These are phyloP conservation scores for Geranomyces variabilis DNA, from an alignment of 192 early-diverging fungal genomes.

Conservation along the genomic window DNA sequence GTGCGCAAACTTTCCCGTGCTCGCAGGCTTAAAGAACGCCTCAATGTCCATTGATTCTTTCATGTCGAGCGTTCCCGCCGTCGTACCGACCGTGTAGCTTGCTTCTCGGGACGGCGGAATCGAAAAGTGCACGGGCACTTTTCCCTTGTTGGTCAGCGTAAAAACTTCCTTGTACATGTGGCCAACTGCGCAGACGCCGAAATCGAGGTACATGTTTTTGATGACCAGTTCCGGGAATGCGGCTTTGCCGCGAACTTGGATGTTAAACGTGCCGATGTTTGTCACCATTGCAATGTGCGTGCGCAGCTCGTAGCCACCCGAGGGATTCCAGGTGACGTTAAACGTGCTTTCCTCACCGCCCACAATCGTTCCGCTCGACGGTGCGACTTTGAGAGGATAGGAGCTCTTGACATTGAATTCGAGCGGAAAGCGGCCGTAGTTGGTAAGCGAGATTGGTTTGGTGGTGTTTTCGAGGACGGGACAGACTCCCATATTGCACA, in stretches of 20 bases:
- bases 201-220: conserved; percentile 58
- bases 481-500: conserved; percentile 62
- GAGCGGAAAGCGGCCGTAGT: conserved; percentile 62
- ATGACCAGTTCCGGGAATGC: conserved; percentile 62
- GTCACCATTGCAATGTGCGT: conserved; percentile 56
- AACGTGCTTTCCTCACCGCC: conserved; percentile 49
- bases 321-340: conserved; percentile 58
- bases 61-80: conserved; percentile 45
- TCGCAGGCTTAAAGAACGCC: conserved; percentile 54
- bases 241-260: conserved; percentile 61
- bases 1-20: conserved; percentile 48
- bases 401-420: conserved; percentile 48
- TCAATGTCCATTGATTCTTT: conserved; percentile 52
- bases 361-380: conserved; percentile 41
- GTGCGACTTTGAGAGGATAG: conserved; percentile 62
- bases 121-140: conserved; percentile 58
- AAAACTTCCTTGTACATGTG: conserved; percentile 55
- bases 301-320: conserved; percentile 64
- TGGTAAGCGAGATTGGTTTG: conserved; percentile 51
- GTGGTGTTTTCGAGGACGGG: conserved; percentile 60
- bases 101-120: conserved; percentile 56
- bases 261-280: conserved; percentile 63
- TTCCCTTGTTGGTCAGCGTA: conserved; percentile 57
- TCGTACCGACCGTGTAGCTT: conserved; percentile 47
- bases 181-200: conserved; percentile 64